Percentiles rank a stretch among this genome's conserved stretches.
Conservation (phyloP, 1,139 yeast species). For the Taphrina pruni region DNA sequence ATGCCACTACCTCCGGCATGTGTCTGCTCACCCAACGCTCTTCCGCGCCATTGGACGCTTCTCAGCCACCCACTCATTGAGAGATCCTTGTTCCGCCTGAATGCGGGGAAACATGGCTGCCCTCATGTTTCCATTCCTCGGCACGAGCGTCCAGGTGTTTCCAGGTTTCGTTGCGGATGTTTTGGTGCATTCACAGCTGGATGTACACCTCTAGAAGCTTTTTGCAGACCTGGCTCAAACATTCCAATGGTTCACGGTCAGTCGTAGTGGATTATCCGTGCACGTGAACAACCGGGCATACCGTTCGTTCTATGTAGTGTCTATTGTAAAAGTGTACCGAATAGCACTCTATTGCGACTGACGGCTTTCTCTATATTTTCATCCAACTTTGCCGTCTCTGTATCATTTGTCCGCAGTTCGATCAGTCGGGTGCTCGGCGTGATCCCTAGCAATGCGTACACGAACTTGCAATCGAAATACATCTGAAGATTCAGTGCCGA, state of each 20-base stretch:
- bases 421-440: not conserved
- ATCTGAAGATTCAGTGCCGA: not conserved
- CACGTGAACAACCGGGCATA: no score
- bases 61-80: no score
- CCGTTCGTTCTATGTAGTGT: not conserved
- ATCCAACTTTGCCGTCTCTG: not conserved
- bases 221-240: no score
- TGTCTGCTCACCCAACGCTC: no score
- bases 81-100: not conserved
- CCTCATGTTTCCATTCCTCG: not conserved
- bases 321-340: not conserved
- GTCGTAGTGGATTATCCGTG: no score
- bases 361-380: constrained; percentile 3
- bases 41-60: no score
- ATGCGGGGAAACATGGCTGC: not conserved
- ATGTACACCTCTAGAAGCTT: no score
- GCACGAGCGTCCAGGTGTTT: not conserved
- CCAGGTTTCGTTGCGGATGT: no score
- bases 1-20: no score
- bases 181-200: no score
- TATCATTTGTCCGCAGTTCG: not conserved
- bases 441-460: not conserved
- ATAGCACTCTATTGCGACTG: not conserved
- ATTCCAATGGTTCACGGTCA: no score
- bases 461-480: constrained; percentile 14